Conservation (phyloP, 2,329 filamentous ascomycete genomes). For the Lizonia empirigonia region DNA sequence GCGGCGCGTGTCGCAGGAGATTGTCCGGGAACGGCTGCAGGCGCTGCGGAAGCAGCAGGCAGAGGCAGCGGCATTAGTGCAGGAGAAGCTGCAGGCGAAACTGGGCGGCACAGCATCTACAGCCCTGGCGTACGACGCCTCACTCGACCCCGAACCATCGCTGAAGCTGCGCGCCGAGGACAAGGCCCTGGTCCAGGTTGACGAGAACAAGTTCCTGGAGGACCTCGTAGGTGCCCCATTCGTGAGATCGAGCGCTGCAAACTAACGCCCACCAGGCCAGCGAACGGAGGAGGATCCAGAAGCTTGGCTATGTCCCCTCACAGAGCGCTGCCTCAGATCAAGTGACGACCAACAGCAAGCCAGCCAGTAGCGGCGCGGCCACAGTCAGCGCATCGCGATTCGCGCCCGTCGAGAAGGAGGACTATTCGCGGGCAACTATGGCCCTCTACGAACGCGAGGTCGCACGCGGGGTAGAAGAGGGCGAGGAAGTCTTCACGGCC, state of each 20-base stretch:
- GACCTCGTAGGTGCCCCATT: slow-evolving; percentile 54
- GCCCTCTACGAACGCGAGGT: slow-evolving; percentile 92
- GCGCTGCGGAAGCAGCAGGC: slow-evolving; percentile 70
- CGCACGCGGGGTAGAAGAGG: slow-evolving; percentile 86
- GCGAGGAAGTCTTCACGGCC: slow-evolving; percentile 92
- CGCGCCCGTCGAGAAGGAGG: slow-evolving; percentile 70
- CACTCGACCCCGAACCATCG: slow-evolving; percentile 68
- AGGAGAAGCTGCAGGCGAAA: slow-evolving; percentile 59
- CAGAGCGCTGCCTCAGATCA: slow-evolving; percentile 51
- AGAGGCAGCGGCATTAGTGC: slow-evolving; percentile 66
- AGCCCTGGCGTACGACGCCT: slow-evolving; percentile 43
- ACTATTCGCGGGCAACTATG: slow-evolving; percentile 85
- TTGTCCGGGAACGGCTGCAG: slow-evolving; percentile 71
- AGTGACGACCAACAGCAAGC: slow-evolving; percentile 31
- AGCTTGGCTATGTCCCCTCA: slow-evolving; percentile 71
- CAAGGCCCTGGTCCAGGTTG: slow-evolving; percentile 62
- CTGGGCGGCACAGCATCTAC: slow-evolving; percentile 26
- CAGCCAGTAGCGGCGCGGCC: slow-evolving; percentile 51
- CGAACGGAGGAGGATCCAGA: slow-evolving; percentile 66
- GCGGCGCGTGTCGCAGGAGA: slow-evolving; percentile 75
- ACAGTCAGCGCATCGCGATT: slow-evolving; percentile 69
- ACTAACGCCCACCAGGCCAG: slow-evolving; percentile 47
- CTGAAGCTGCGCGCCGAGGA: slow-evolving; percentile 69
- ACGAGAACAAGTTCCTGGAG: slow-evolving; percentile 64
- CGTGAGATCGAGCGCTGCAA: neutral